These are phyloP conservation scores for Eucalyptus urophylla DNA, from an alignment of 345 rosid species.

Conservation along the genomic window DNA sequence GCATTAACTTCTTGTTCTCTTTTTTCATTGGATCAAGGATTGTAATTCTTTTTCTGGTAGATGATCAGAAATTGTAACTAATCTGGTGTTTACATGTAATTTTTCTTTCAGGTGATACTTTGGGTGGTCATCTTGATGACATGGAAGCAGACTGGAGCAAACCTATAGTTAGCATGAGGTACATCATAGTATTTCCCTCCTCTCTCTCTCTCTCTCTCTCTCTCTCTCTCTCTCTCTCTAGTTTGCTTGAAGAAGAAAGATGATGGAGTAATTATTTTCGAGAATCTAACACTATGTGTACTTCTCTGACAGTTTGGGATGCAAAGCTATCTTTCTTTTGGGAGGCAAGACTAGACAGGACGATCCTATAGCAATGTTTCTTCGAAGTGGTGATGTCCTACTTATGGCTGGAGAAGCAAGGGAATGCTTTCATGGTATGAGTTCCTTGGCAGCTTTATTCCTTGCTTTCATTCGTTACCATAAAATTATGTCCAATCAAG, in stretches of 20 bases:
- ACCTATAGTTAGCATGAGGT: slow-evolving; percentile 97
- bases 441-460: background rate
- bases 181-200: background rate
- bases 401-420: slow-evolving; percentile 97
- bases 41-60: background rate
- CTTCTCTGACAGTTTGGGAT: slow-evolving; percentile 51
- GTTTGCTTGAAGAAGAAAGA: background rate
- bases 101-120: slow-evolving; percentile 58
- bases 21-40: background rate
- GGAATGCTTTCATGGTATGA: slow-evolving; percentile 81
- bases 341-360: slow-evolving; percentile 85
- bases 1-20: background rate
- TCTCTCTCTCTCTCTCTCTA: background rate
- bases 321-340: slow-evolving; percentile 90
- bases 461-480: background rate
- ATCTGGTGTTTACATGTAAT: background rate
- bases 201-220: background rate
- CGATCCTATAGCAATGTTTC: slow-evolving; percentile 77
- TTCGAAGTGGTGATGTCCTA: slow-evolving; percentile 85
- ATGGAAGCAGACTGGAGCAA: slow-evolving; percentile 98
- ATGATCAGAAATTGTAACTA: background rate
- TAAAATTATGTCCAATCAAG: background rate
- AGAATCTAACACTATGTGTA: background rate
- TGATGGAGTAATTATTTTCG: background rate
- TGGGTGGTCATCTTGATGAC: slow-evolving; percentile 96